These are phyloP conservation scores for Chlorociboria aeruginascens DNA, from an alignment of 495 filamentous ascomycete genomes.

Conservation along the genomic window DNA sequence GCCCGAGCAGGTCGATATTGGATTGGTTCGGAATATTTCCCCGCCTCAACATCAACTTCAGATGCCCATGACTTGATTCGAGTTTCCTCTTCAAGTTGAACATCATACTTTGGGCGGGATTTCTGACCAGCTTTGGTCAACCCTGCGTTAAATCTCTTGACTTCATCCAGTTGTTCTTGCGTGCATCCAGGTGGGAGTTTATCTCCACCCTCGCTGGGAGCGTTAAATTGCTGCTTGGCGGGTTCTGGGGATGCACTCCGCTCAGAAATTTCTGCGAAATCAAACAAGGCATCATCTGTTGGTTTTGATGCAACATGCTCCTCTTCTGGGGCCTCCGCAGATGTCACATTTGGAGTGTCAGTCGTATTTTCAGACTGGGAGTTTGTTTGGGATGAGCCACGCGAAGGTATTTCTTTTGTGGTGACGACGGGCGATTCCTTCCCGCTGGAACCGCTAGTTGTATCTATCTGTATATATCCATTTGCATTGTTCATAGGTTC, in stretches of 20 bases:
- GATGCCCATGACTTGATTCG: constrained; percentile 8
- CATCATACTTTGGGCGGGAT: constrained; percentile 2
- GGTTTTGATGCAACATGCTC: neutral
- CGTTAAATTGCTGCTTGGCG: too few relatives aligned
- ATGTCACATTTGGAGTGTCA: constrained; percentile 7
- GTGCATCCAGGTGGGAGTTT: constrained; percentile 10
- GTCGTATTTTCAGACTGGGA: neutral
- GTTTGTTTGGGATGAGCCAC: neutral
- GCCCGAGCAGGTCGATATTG: too few relatives aligned
- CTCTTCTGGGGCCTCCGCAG: constrained; percentile 6
- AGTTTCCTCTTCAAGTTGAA: neutral
- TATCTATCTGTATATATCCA: neutral
- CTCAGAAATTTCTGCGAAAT: constrained; percentile 4
- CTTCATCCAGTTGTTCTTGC: constrained; percentile 16
- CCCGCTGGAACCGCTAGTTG: neutral
- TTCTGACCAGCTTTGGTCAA: constrained; percentile 17
- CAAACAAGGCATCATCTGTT: neutral
- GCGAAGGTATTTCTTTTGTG: neutral
- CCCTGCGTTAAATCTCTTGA: constrained; percentile 11
- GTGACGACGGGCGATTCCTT: neutral
- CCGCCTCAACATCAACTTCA: neutral
- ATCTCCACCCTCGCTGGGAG: too few relatives aligned
- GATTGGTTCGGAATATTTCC: too few relatives aligned
- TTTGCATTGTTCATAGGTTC: neutral
- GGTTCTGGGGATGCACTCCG: neutral